Base-by-base conservation (phyloP, 176 grass and related monocot species). In the Lolium rigidum region DNA sequence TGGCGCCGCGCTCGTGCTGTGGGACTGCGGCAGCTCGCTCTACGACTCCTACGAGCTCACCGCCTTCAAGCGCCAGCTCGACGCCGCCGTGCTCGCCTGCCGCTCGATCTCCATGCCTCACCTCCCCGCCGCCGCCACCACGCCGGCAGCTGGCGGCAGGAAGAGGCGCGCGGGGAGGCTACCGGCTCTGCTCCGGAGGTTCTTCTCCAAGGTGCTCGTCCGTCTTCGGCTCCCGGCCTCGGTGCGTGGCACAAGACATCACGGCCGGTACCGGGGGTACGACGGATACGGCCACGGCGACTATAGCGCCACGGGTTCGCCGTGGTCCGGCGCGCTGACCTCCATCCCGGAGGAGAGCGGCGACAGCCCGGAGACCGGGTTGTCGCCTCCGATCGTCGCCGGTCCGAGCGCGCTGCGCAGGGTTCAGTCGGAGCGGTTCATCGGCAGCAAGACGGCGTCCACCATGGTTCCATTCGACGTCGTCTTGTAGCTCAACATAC, bases 21-120 rank as follows among this genome's bases (percentile, higher is more conserved):
- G 89, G 88, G 84, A 90, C 72, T 79, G 79, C 79, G 88, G 84
- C 79, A 90, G 88, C 88, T 18, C 56, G 64, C 88, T 87, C 37
- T 87, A 90, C 89, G 89, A 87, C 84, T 84, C 89, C 1, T 83
- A 86, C 67, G 84, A 84, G 89, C 67, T 90, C 84, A 47, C 84
- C 46, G 47, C 73, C 73, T 83, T 90, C 88, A 78, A 61, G 64
- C 79, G 65, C 54, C 84, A 90, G 84, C 73, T 86, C 73, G 88
- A 86, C 73, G 74, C 84, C 55, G 55, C 84, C 47, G 79, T 82
- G 83, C 77, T 81, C 39, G 50, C 50, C 76, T 31, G 68, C 26
- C 71, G 83, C 10, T 90, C 83, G 20, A 55, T 90, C 52, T 90
- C 88, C 79, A 90, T 90, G 88, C 83, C 88, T 79, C 83, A 82